phyloP scores from a whole-genome alignment of 495 filamentous ascomycete species.

The Viridothelium virens region DNA sequence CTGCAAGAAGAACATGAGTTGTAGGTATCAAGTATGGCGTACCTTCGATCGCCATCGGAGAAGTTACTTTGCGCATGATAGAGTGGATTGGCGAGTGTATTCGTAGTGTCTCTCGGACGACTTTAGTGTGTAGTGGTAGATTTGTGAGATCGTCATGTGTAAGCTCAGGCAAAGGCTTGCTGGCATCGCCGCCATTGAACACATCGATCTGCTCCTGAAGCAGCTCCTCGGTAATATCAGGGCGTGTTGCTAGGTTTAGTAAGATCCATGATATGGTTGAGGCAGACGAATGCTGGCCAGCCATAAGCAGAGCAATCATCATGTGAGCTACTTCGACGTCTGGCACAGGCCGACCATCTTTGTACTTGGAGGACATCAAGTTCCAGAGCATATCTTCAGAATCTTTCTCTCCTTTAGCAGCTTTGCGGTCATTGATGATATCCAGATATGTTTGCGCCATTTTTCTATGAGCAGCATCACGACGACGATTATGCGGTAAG shows the following conservation, averaged over 20 bases:
- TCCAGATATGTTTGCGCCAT: slow-evolving; percentile 53
- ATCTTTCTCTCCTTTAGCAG: slow-evolving; percentile 43
- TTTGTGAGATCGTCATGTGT: slow-evolving; percentile 48
- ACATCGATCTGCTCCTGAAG: slow-evolving; percentile 48
- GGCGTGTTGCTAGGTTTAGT: slow-evolving; percentile 48
- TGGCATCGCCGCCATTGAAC: slow-evolving; percentile 39
- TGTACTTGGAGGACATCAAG: slow-evolving; percentile 56
- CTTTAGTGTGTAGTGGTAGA: slow-evolving; percentile 49
- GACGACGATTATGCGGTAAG: slow-evolving; percentile 53
- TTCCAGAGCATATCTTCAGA: slow-evolving; percentile 64
- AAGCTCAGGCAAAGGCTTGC: slow-evolving; percentile 38
- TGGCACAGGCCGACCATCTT: slow-evolving; percentile 52
- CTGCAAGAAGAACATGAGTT: slow-evolving; percentile 66
- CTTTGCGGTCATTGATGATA: slow-evolving; percentile 49
- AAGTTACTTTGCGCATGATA: slow-evolving; percentile 55
- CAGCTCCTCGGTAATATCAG: slow-evolving; percentile 51
- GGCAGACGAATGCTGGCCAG: slow-evolving; percentile 57
- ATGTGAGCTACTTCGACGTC: slow-evolving; percentile 58
- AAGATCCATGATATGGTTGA: slow-evolving; percentile 55
- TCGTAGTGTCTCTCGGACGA: slow-evolving; percentile 56
- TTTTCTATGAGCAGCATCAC: slow-evolving; percentile 50
- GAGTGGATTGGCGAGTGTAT: slow-evolving; percentile 59
- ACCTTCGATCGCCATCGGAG: slow-evolving; percentile 58
- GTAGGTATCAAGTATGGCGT: slow-evolving; percentile 73
- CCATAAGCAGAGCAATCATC: slow-evolving; percentile 63